phyloP scores from a whole-genome alignment of 2,329 filamentous ascomycete species.

The Dendryphion nanum region DNA sequence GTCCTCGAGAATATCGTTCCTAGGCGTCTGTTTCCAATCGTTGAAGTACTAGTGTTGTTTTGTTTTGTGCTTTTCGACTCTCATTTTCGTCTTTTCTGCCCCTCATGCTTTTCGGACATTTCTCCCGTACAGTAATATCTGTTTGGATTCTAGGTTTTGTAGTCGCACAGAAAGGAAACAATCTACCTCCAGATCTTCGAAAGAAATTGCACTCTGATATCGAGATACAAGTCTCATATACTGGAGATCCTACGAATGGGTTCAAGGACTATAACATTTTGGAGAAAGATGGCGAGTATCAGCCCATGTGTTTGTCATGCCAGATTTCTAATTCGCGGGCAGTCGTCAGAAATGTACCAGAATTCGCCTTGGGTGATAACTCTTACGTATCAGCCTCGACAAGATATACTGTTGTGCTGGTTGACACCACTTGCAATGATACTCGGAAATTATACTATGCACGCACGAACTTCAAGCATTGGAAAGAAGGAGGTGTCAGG shows the following conservation, averaged over 20 bases:
- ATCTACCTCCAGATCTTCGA: no score
- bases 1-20: no score
- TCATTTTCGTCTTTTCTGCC: no score
- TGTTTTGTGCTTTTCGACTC: no score
- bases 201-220: no score
- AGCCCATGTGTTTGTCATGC: background rate
- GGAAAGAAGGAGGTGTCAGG: conserved; percentile 21
- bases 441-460: conserved; percentile 30
- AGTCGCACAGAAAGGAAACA: no score
- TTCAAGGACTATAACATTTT: conserved; percentile 29
- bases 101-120: no score
- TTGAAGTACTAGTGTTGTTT: no score
- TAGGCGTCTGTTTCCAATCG: no score
- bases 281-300: conserved; percentile 19
- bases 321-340: conserved; percentile 4
- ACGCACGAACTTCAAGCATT: conserved; percentile 29
- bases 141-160: no score
- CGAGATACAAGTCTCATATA: conserved; percentile 35
- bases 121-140: no score
- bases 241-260: conserved; percentile 21
- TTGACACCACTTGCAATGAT: conserved; percentile 32
- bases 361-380: conserved; percentile 35
- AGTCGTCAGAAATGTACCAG: conserved; percentile 28
- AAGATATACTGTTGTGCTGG: conserved; percentile 29
- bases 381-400: conserved; percentile 25